These are phyloP conservation scores for Bauhinia variegata DNA, from an alignment of 306 rosid species.

Conservation along the genomic window DNA sequence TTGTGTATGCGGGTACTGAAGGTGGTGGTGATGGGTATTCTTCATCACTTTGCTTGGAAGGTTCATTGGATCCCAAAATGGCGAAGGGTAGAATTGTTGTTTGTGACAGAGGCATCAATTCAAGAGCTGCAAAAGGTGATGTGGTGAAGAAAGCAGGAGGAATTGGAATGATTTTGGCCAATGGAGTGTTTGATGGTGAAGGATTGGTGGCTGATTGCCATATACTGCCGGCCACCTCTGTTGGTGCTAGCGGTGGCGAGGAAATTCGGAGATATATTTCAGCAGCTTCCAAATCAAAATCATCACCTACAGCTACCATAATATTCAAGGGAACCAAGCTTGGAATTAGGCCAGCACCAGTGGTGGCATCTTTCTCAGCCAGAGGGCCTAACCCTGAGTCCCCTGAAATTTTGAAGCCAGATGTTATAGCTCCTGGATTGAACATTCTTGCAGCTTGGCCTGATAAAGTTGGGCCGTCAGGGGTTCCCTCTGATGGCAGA, in stretches of 20 bases:
- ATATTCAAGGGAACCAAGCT: constrained; percentile 69
- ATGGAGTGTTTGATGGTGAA: constrained; percentile 81
- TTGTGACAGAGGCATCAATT: constrained; percentile 80
- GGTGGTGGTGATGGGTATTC: constrained; percentile 77
- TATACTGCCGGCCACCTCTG: constrained; percentile 76
- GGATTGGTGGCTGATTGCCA: constrained; percentile 92
- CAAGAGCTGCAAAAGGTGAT: constrained; percentile 75
- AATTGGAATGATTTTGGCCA: constrained; percentile 77
- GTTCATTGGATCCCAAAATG: constrained; percentile 60
- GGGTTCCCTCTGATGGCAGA: constrained; percentile 59
- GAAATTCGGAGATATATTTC: constrained; percentile 59
- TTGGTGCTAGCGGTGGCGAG: constrained; percentile 66
- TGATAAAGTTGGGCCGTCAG: constrained; percentile 62
- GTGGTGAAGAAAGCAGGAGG: constrained; percentile 81
- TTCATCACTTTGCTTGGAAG: constrained; percentile 77
- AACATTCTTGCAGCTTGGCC: constrained; percentile 97
- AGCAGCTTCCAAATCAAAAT: constrained; percentile 31
- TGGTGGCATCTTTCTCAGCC: constrained; percentile 86
- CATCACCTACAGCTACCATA: constrained; percentile 63
- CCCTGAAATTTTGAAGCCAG: constrained; percentile 78
- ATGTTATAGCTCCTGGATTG: constrained; percentile 77
- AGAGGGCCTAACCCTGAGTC: constrained; percentile 85
- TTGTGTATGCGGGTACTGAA: constrained; percentile 69
- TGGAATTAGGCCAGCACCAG: constrained; percentile 74
- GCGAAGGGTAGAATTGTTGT: constrained; percentile 68